phyloP scores from a whole-genome alignment of 257 asterid species.

The Pogostemon cablin region DNA sequence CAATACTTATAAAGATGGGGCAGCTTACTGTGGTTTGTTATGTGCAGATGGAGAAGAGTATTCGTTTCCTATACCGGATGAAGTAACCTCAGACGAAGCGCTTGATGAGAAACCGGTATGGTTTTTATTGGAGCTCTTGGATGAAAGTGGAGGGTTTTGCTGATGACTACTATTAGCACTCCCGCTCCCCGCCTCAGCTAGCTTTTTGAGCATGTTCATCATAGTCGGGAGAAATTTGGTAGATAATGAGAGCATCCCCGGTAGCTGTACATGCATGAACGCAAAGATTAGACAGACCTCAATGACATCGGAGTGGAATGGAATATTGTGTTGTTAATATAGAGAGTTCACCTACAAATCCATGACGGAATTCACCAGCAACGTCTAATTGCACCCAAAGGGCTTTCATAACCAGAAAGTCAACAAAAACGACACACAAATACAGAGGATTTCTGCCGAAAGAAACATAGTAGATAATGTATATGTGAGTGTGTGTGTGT shows the following conservation, averaged over 20 bases:
- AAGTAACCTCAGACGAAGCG: constrained; percentile 62
- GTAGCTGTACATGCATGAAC: constrained; percentile 52
- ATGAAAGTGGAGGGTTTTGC: constrained; percentile 45
- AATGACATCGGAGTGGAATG: not conserved
- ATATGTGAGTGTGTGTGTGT: too few species aligned
- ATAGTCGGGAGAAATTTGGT: constrained; percentile 80
- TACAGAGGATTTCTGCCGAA: constrained; percentile 77
- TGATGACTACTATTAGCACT: constrained; percentile 38
- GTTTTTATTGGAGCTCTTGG: constrained; percentile 31
- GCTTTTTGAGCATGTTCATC: constrained; percentile 63
- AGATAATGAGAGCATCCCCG: constrained; percentile 78
- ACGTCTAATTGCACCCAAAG: constrained; percentile 90
- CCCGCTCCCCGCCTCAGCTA: constrained; percentile 69
- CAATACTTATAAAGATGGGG: constrained; percentile 29
- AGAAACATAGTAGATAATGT: not conserved
- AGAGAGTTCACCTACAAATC: constrained; percentile 60
- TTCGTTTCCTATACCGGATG: constrained; percentile 57
- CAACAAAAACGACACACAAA: constrained; percentile 64
- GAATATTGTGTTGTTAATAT: constrained; percentile 13
- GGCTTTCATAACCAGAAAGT: constrained; percentile 65
- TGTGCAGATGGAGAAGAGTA: constrained; percentile 47
- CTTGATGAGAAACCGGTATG: constrained; percentile 44
- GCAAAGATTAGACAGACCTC: constrained; percentile 25
- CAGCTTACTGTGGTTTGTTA: constrained; percentile 46
- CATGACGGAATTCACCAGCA: constrained; percentile 66